Conservation (phyloP, 345 rosid species). For the Conringia planisiliqua region DNA sequence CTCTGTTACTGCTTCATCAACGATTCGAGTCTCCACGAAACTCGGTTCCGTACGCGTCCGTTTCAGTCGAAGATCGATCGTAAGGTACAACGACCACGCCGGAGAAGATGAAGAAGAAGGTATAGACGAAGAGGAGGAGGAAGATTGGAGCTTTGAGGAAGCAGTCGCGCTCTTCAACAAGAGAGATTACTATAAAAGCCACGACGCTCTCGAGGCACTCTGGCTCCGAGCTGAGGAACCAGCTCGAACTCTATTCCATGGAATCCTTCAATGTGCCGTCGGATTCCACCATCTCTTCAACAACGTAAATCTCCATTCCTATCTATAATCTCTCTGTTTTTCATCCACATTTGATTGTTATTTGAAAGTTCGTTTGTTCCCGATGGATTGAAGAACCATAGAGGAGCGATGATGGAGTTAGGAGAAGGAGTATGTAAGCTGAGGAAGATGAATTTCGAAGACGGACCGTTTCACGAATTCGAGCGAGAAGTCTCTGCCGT, state of each 20-base stretch:
- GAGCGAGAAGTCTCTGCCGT: constrained; percentile 68
- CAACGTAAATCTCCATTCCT: constrained; percentile 39
- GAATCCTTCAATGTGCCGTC: constrained; percentile 82
- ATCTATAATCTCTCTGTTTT: not conserved
- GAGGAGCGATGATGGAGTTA: constrained; percentile 94
- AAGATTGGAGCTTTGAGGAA: constrained; percentile 43
- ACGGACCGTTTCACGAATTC: constrained; percentile 69
- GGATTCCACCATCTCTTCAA: constrained; percentile 90
- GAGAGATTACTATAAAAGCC: constrained; percentile 78
- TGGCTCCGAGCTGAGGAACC: constrained; percentile 82
- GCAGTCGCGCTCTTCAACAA: constrained; percentile 65
- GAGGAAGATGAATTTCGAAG: constrained; percentile 66
- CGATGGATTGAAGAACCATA: constrained; percentile 54
- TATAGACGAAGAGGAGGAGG: constrained; percentile 18
- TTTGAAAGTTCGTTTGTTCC: not conserved
- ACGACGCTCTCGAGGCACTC: constrained; percentile 67
- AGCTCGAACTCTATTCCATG: constrained; percentile 65
- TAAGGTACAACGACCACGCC: constrained; percentile 25
- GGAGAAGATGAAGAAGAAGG: constrained; percentile 6
- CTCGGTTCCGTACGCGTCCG: not conserved
- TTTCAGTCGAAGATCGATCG: constrained; percentile 29
- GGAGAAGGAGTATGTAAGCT: constrained; percentile 90
- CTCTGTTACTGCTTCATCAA: constrained; percentile 18
- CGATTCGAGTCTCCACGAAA: constrained; percentile 4
- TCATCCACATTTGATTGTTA: not conserved